Evolutionary conservation across 495 filamentous ascomycete species (phyloP).

Genomic region (Podospora pseudocomata): DNA sequence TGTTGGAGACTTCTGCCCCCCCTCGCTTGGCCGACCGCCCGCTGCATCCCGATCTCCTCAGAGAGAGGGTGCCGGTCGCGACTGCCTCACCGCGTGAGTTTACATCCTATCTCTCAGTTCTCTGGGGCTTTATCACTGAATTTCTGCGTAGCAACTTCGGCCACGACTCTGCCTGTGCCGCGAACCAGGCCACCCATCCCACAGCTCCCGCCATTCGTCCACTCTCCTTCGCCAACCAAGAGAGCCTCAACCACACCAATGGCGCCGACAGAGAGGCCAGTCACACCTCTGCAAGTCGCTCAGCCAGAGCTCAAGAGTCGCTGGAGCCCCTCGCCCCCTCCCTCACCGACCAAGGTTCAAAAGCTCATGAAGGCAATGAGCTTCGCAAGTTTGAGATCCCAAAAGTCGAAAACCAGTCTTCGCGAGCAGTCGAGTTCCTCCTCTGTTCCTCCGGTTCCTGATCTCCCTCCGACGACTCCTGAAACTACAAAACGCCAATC

Average conservation of each 20-base stretch:
- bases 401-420: not conserved
- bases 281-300: not conserved
- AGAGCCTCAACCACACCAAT: not conserved
- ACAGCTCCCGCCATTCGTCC: not conserved
- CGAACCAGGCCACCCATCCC: not conserved
- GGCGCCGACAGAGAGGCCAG: not conserved
- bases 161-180: not conserved
- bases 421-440: not conserved
- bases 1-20: not conserved
- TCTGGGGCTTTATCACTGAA: not conserved
- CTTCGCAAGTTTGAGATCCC: not conserved
- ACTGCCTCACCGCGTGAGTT: not conserved
- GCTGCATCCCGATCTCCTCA: not conserved
- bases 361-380: not conserved
- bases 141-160: not conserved
- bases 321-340: not conserved
- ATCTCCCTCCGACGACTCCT: not conserved
- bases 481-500: not conserved
- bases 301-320: not conserved
- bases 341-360: not conserved
- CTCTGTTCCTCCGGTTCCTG: not conserved
- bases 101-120: not conserved
- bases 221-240: not conserved
- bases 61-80: not conserved
- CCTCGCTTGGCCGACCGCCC: not conserved